Percentiles rank a stretch among this genome's conserved stretches.
phyloP scores from a whole-genome alignment of 2,329 filamentous ascomycete species.

The Coniochaeta sp. region DNA sequence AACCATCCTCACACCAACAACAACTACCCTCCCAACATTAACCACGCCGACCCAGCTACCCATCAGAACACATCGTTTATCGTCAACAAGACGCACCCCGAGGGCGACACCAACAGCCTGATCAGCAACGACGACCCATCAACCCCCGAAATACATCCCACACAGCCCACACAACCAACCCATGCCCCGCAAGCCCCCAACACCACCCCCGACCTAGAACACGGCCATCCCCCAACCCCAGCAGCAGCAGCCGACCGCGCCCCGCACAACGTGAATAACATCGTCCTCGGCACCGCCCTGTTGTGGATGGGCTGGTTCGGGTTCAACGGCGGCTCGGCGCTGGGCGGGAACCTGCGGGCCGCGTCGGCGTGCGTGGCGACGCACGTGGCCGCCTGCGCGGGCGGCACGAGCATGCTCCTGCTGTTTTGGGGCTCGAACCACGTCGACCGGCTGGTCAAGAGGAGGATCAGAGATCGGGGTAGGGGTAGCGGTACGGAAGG shows the following conservation, averaged over 20 bases:
- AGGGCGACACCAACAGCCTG: too few species aligned
- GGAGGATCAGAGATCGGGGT: background rate
- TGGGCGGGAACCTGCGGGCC: conserved; percentile 10
- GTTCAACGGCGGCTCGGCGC: conserved; percentile 17
- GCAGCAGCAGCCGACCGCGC: background rate
- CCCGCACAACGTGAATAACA: conserved; percentile 30
- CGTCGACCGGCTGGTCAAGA: conserved; percentile 7
- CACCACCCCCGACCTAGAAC: background rate
- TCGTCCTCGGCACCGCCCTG: conserved; percentile 42
- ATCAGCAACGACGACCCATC: too few species aligned
- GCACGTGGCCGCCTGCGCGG: conserved; percentile 11
- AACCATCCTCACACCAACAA: too few species aligned
- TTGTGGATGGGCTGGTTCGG: conserved; percentile 38
- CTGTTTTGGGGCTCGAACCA: background rate
- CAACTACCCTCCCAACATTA: too few species aligned
- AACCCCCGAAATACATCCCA: too few species aligned
- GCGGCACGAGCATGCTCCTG: conserved; percentile 7
- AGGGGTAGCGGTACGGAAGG: too few species aligned
- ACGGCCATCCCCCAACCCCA: conserved; percentile 1
- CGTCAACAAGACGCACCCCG: too few species aligned
- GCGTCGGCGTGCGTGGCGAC: conserved; percentile 11
- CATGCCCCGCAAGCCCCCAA: too few species aligned
- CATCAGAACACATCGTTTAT: too few species aligned
- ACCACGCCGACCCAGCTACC: too few species aligned
- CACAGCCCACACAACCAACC: too few species aligned